phyloP scores from a whole-genome alignment of 1,284 basidiomycete genomes.

The Sporisorium graminicola region DNA sequence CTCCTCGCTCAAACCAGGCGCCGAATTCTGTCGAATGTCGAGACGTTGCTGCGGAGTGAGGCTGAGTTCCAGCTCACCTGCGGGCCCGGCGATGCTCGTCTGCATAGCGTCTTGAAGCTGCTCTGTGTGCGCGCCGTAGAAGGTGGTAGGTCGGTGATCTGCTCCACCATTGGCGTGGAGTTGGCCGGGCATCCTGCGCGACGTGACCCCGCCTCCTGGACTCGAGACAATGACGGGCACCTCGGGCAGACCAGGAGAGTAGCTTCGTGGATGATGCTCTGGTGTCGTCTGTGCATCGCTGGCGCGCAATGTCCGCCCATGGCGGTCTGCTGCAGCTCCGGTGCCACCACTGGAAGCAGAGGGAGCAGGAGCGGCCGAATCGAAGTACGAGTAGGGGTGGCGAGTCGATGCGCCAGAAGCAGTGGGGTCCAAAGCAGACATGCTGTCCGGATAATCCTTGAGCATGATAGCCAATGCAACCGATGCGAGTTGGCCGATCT shows the following conservation, averaged over 20 bases:
- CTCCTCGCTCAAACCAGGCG: constrained; percentile 42
- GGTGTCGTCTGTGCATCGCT: constrained; percentile 17
- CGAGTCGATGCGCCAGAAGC: neutral
- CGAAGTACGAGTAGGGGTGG: constrained; percentile 37
- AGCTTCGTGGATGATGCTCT: constrained; percentile 41
- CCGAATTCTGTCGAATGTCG: constrained; percentile 24
- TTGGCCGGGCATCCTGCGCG: constrained; percentile 47
- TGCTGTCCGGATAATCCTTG: constrained; percentile 57
- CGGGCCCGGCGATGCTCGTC: constrained; percentile 36
- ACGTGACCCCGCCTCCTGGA: constrained; percentile 60
- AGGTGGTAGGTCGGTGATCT: constrained; percentile 13
- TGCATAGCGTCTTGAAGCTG: constrained; percentile 52
- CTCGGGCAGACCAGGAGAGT: constrained; percentile 57
- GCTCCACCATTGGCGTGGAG: constrained; percentile 16
- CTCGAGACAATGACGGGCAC: constrained; percentile 60
- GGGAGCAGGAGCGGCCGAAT: constrained; percentile 3
- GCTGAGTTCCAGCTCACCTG: constrained; percentile 29
- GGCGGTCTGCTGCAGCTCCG: constrained; percentile 10
- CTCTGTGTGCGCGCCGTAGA: constrained; percentile 43
- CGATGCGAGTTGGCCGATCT: constrained; percentile 48
- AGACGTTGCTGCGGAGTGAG: constrained; percentile 41
- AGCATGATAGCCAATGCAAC: constrained; percentile 57
- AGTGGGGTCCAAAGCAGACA: constrained; percentile 9
- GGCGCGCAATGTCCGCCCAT: constrained; percentile 17
- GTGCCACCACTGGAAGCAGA: neutral